Percentiles rank a stretch among this genome's conserved stretches.
Conservation (phyloP, 805 yeast genomes). For the Saccharomyces jurei region DNA sequence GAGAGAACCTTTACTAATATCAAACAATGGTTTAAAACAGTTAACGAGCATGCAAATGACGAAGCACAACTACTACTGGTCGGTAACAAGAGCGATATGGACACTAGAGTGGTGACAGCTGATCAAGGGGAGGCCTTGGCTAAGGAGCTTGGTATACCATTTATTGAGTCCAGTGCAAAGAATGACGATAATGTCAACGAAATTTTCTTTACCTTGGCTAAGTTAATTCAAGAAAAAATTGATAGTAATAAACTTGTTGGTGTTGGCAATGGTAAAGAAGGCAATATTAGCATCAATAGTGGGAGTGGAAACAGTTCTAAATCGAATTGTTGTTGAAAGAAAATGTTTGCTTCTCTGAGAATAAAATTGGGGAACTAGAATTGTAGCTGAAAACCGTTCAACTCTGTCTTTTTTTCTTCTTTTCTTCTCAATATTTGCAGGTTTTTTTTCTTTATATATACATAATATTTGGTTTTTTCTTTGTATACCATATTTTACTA, state of each 20-base stretch:
- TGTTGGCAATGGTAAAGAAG: conserved; percentile 43
- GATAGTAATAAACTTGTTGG: conserved; percentile 41
- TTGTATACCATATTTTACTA: neutral
- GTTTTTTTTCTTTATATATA: neutral
- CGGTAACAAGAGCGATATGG: conserved; percentile 93
- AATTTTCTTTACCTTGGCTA: conserved; percentile 82
- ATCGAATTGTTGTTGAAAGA: conserved; percentile 45
- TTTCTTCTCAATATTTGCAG: neutral
- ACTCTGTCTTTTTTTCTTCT: neutral
- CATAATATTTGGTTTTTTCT: neutral
- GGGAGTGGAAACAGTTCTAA: conserved; percentile 38
- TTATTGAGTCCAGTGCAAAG: conserved; percentile 94
- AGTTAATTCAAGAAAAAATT: conserved; percentile 74
- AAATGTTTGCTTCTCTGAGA: neutral
- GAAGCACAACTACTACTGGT: conserved; percentile 91
- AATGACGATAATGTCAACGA: conserved; percentile 87
- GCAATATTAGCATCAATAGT: conserved; percentile 34
- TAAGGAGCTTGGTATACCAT: conserved; percentile 76
- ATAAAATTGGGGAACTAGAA: conserved; percentile 1
- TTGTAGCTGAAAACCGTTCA: neutral
- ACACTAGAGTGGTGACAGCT: conserved; percentile 71
- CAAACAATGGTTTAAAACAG: conserved; percentile 92
- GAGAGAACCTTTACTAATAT: conserved; percentile 89
- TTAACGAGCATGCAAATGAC: conserved; percentile 92
- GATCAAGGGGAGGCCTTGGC: conserved; percentile 92